These are phyloP conservation scores for Hericium erinaceus DNA, from an alignment of 768 basidiomycete genomes.

Conservation along the genomic window DNA sequence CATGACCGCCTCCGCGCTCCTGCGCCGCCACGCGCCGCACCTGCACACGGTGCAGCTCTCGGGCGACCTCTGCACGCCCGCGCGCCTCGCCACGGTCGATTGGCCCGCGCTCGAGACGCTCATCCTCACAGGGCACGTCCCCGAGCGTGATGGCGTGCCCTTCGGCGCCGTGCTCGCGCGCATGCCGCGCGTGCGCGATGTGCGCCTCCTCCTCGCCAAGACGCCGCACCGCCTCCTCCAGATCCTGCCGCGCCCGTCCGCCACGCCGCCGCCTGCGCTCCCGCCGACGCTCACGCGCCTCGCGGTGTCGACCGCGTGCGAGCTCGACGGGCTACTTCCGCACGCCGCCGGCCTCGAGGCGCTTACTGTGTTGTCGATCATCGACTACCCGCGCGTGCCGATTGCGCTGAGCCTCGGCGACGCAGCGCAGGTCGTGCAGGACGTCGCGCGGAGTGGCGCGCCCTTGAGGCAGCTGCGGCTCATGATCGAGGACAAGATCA, in stretches of 20 bases:
- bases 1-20: conserved; percentile 21
- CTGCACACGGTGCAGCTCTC: conserved; percentile 24
- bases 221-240: conserved; percentile 20
- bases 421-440: conserved; percentile 20
- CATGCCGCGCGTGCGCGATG: conserved; percentile 23
- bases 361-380: conserved; percentile 24
- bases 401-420: conserved; percentile 27
- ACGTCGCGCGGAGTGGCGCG: conserved; percentile 22
- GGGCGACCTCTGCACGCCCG: conserved; percentile 21
- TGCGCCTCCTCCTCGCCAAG: conserved; percentile 24
- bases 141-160: not conserved
- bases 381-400: conserved; percentile 28
- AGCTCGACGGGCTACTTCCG: conserved; percentile 18
- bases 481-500: conserved; percentile 28
- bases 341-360: conserved; percentile 21
- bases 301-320: conserved; percentile 27
- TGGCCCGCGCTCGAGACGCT: conserved; percentile 24
- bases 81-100: conserved; percentile 20
- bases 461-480: conserved; percentile 25
- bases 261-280: not conserved
- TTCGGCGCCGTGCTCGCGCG: conserved; percentile 23
- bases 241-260: not conserved
- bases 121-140: conserved; percentile 21
- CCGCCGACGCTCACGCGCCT: conserved; percentile 24
- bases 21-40: conserved; percentile 21